A percentile compares a stretch with the other conserved stretches of the same genome.
These are phyloP conservation scores for Pycnococcus provasolii DNA, from an alignment of 139 green algal species.

Conservation along the genomic window DNA sequence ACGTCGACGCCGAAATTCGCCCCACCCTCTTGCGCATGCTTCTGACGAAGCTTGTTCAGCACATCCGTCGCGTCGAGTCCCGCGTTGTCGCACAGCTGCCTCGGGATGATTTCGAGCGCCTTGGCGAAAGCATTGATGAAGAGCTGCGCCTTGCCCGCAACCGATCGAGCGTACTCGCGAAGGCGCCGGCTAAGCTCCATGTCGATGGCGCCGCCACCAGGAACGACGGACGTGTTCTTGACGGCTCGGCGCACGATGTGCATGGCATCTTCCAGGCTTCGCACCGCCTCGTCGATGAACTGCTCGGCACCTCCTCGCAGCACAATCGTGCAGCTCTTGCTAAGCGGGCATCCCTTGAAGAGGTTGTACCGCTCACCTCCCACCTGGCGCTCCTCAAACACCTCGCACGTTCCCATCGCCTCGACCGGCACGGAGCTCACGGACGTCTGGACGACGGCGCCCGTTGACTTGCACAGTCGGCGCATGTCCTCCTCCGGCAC, in stretches of 20 bases:
- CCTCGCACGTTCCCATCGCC: constrained; percentile 70
- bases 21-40: constrained; percentile 66
- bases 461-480: constrained; percentile 74
- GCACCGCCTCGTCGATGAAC: constrained; percentile 94
- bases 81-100: constrained; percentile 93
- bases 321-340: constrained; percentile 88
- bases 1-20: constrained; percentile 86
- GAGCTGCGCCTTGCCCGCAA: constrained; percentile 81
- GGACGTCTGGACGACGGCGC: constrained; percentile 71
- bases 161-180: constrained; percentile 43
- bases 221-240: constrained; percentile 72
- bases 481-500: constrained; percentile 78
- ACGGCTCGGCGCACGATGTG: constrained; percentile 88
- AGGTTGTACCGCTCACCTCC: constrained; percentile 95
- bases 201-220: constrained; percentile 91
- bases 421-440: constrained; percentile 76
- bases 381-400: constrained; percentile 94
- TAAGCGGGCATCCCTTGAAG: constrained; percentile 82
- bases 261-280: constrained; percentile 93
- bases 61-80: constrained; percentile 96
- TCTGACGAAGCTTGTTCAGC: constrained; percentile 93
- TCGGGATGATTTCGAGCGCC: constrained; percentile 64
- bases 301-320: constrained; percentile 87
- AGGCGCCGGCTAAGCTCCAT: constrained; percentile 44
- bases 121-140: constrained; percentile 79